Percentiles rank a stretch among this genome's conserved stretches.
These are phyloP conservation scores for Cladosporium sp. DNA, from an alignment of 2,329 filamentous ascomycete genomes.

Conservation along the genomic window DNA sequence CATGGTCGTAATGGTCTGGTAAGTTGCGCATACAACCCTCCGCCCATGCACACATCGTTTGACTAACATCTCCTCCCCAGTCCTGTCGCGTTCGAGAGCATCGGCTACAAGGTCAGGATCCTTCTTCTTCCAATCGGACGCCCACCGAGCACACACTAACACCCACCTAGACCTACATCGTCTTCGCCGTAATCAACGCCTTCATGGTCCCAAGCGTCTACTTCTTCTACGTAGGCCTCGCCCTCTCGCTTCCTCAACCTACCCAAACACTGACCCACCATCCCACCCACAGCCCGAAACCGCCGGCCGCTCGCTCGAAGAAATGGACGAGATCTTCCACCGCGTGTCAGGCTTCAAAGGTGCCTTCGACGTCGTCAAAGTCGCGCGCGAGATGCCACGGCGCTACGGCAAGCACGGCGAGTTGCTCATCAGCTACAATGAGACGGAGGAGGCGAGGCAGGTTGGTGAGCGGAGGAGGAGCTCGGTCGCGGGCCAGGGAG, in stretches of 20 bases:
- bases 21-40: background rate
- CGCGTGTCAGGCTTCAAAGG: conserved; percentile 39
- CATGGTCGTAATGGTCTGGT: conserved; percentile 12
- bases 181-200: conserved; percentile 61
- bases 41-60: too few species aligned
- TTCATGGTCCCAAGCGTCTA: conserved; percentile 47
- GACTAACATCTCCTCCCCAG: conserved; percentile 30
- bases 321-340: conserved; percentile 54
- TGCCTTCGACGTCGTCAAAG: conserved; percentile 48
- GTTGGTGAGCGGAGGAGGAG: conserved; percentile 19
- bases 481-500: conserved; percentile 14
- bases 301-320: conserved; percentile 56
- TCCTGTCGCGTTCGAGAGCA: conserved; percentile 45
- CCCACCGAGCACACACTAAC: background rate
- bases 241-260: background rate
- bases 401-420: conserved; percentile 55
- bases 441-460: conserved; percentile 26
- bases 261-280: background rate
- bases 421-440: conserved; percentile 48
- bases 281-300: conserved; percentile 47
- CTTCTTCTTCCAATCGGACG: background rate
- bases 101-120: conserved; percentile 2
- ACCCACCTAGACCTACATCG: conserved; percentile 19
- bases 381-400: conserved; percentile 47
- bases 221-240: conserved; percentile 31